Evolutionary conservation across 2,329 filamentous ascomycete genomes (phyloP), one percentile per base, ranked within the genome.

Genomic region (Talaromyces sp.): DNA sequence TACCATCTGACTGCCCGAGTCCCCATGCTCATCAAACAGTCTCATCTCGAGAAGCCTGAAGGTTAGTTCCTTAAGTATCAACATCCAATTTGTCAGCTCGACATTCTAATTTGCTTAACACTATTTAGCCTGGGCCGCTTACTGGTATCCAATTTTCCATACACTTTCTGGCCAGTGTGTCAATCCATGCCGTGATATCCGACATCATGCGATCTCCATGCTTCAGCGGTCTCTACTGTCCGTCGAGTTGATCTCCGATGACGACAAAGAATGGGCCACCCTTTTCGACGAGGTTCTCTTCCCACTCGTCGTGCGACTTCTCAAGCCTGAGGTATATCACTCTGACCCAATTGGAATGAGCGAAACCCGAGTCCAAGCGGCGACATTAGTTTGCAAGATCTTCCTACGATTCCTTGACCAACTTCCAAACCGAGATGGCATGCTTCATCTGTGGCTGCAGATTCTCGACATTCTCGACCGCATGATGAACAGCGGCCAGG

Each of bases 211-310:
- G 1, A 90, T 97, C 63, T 86, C 88, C 7, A 90, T 87, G 9
- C 80, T 99, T 14, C 93, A 97, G 70, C 84, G 92, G 50, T 88
- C 90, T 2, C 81, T 99, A 1, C 82, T 97, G 1, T 94, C 91
- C 2, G 88, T 90, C 0, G 87, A 94, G 55, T 81, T 97, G 35
- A 90, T 88, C 1, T 88, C 88, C n/a, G 85, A 82, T 44, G 88
- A 94, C 56, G 89, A 96, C 65, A 85, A 90, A 60, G 90, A 95
- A 74, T 97, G 94, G 93, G 94, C 88, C 0, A 90, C 91, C 36
- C 97, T 99, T 47, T 99, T 99, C 71, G 86, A 86, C 57, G 89
- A 97, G 68, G 92, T 97, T 1, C 80, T 99, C 14, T 97, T 99
- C 72, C 94, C 94, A 1, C 80, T 99, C 13, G 93, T 97, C 57